These are phyloP conservation scores for Parathielavia hyrcaniae DNA, from an alignment of 495 filamentous ascomycete genomes.

Conservation along the genomic window DNA sequence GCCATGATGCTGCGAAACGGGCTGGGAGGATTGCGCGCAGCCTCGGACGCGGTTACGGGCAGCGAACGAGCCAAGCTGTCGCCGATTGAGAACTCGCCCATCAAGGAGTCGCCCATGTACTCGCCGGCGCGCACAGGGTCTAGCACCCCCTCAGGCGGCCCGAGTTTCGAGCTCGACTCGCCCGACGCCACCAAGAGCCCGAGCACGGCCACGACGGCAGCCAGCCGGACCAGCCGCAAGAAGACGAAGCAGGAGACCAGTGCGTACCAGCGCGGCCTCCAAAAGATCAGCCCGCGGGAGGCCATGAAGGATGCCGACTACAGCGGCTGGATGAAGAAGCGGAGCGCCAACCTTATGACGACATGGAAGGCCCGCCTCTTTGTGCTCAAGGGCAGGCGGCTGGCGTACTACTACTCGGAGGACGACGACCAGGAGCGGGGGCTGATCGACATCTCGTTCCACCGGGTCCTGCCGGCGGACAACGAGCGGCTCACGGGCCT, in stretches of 20 bases:
- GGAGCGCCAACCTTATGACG: slow-evolving; percentile 87
- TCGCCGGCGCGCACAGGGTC: slow-evolving; percentile 72
- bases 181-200: slow-evolving; percentile 57
- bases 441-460: slow-evolving; percentile 93
- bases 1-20: slow-evolving; percentile 34
- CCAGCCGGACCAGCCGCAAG: slow-evolving; percentile 41
- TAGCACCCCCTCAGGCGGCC: slow-evolving; percentile 75
- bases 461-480: slow-evolving; percentile 92
- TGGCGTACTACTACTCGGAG: slow-evolving; percentile 96
- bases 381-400: slow-evolving; percentile 78
- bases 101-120: slow-evolving; percentile 60
- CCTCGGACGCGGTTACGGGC: slow-evolving; percentile 71
- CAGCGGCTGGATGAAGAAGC: slow-evolving; percentile 99
- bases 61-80: slow-evolving; percentile 53
- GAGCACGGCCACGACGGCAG: slow-evolving; percentile 41
- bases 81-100: slow-evolving; percentile 48
- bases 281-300: slow-evolving; percentile 73
- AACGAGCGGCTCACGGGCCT: slow-evolving; percentile 83
- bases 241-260: slow-evolving; percentile 87
- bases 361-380: slow-evolving; percentile 97
- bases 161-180: slow-evolving; percentile 72
- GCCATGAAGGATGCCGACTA: slow-evolving; percentile 87
- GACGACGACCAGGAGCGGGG: slow-evolving; percentile 87
- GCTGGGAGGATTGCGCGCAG: slow-evolving; percentile 63
- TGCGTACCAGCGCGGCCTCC: slow-evolving; percentile 81